Evolutionary conservation across 768 basidiomycete species (phyloP), one percentile per base, ranked within the genome.

Genomic region (Sporobolomyces pararoseus): DNA sequence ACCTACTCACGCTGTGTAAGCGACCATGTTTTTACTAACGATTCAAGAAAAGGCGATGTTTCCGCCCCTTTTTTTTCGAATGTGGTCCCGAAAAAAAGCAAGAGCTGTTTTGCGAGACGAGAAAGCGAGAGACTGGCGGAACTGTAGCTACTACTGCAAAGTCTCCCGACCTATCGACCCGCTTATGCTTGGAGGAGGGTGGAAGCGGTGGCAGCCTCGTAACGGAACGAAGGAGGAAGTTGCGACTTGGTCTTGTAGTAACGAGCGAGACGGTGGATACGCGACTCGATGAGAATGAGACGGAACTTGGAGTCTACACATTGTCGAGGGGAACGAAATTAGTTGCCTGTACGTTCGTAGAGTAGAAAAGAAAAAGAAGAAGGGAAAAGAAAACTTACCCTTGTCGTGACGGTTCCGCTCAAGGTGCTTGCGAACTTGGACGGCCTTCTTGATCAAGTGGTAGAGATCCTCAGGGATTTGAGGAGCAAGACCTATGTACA

Each of bases 351-450:
- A n/a, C n/a, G n/a, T n/a, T n/a, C n/a, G n/a, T n/a, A n/a, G n/a
- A n/a, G n/a, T n/a, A n/a, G n/a, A n/a, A n/a, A n/a, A n/a, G n/a
- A n/a, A n/a, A n/a, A n/a, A 4, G 25, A 49, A 16, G 49, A n/a
- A 27, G 27, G 27, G 12, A 17, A 29, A 29, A 4, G 13, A 32
- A 19, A 19, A 51, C 66, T 23, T 23, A 62, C 80, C 94, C 85
- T 92, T 95, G 86, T 99, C 95, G 82, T 94, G 95, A 81, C 95
- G 88, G 89, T 96, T 97, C 78, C 86, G 84, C 82, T 96, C 91
- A 77, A 99, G 86, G 83, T 98, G 95, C 85, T 97, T 98, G 83
- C 94, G 92, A 79, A 99, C 92, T 78, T 91, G 85, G 79, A 99
- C 93, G 81, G 95, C 95, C 88, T 97, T 99, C 88, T 97, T 97